These are phyloP conservation scores for Berberis thunbergii DNA, from an alignment of 164 flowering plant genomes.

Conservation along the genomic window DNA sequence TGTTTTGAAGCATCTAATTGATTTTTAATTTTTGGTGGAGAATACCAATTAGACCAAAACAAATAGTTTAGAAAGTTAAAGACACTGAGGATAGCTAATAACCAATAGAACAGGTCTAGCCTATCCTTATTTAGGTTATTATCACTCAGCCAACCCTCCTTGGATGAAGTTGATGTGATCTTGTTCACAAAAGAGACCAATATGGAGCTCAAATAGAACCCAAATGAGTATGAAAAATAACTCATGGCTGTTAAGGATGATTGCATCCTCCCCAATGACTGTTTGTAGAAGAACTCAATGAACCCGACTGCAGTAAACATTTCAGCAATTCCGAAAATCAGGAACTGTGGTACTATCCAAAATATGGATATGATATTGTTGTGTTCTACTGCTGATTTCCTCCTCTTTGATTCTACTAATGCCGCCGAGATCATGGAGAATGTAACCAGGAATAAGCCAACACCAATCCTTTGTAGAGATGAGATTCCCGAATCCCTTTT, in stretches of 20 bases:
- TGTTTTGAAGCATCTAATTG: too few relatives aligned
- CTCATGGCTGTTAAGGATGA: slow-evolving; percentile 68
- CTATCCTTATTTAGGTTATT: slow-evolving; percentile 62
- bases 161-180: slow-evolving; percentile 26
- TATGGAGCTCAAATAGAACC: slow-evolving; percentile 59
- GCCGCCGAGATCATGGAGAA: slow-evolving; percentile 90
- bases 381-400: slow-evolving; percentile 17
- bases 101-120: slow-evolving; percentile 65
- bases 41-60: slow-evolving; percentile 62
- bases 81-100: slow-evolving; percentile 52
- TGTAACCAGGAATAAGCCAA: slow-evolving; percentile 59
- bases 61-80: slow-evolving; percentile 57
- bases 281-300: slow-evolving; percentile 69
- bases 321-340: slow-evolving; percentile 64
- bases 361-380: slow-evolving; percentile 38
- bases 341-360: slow-evolving; percentile 64
- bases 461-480: slow-evolving; percentile 57
- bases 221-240: slow-evolving; percentile 75
- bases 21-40: not conserved
- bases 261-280: slow-evolving; percentile 58
- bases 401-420: slow-evolving; percentile 51
- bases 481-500: slow-evolving; percentile 55
- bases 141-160: slow-evolving; percentile 50
- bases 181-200: slow-evolving; percentile 56
- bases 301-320: slow-evolving; percentile 80